Conservation (phyloP, 305 asterid species). For the Salvia sclarea region DNA sequence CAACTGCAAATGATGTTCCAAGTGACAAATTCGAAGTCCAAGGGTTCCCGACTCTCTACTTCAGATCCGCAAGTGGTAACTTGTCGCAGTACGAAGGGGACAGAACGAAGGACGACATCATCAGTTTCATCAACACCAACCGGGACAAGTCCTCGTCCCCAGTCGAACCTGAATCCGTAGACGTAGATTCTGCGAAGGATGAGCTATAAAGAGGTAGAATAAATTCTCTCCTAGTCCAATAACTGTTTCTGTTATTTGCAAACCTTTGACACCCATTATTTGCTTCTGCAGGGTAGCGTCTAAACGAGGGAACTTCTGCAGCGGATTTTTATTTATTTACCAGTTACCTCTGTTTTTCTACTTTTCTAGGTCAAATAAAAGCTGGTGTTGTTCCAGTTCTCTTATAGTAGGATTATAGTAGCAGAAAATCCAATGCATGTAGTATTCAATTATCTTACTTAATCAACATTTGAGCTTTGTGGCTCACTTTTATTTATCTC, state of each 20-base stretch:
- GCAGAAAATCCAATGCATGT: conserved; percentile 24
- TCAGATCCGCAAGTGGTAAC: conserved; percentile 65
- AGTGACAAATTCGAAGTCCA: conserved; percentile 51
- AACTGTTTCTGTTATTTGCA: too few relatives aligned
- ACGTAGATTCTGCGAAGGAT: conserved; percentile 49
- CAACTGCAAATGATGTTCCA: conserved; percentile 72
- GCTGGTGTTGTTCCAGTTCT: conserved; percentile 20
- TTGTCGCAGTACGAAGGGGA: conserved; percentile 54
- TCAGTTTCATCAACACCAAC: conserved; percentile 54
- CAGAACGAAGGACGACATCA: conserved; percentile 68
- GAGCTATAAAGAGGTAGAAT: conserved; percentile 50
- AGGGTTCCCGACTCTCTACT: conserved; percentile 83
- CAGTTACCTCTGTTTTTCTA: not conserved
- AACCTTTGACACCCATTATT: conserved; percentile 14
- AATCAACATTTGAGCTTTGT: conserved; percentile 1
- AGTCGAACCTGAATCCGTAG: conserved; percentile 31
- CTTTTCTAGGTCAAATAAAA: conserved; percentile 33
- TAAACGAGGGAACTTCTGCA: conserved; percentile 30
- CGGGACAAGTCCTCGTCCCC: conserved; percentile 49
- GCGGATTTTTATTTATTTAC: conserved; percentile 14
- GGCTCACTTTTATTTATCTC: not conserved
- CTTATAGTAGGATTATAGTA: conserved; percentile 19
- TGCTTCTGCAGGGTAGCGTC: conserved; percentile 30
- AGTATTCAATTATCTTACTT: conserved; percentile 24
- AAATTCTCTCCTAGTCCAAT: not conserved